A percentile compares a stretch with the other conserved stretches of the same genome.
Conservation (phyloP, 2,329 filamentous ascomycete genomes). For the Hortaea sp. region DNA sequence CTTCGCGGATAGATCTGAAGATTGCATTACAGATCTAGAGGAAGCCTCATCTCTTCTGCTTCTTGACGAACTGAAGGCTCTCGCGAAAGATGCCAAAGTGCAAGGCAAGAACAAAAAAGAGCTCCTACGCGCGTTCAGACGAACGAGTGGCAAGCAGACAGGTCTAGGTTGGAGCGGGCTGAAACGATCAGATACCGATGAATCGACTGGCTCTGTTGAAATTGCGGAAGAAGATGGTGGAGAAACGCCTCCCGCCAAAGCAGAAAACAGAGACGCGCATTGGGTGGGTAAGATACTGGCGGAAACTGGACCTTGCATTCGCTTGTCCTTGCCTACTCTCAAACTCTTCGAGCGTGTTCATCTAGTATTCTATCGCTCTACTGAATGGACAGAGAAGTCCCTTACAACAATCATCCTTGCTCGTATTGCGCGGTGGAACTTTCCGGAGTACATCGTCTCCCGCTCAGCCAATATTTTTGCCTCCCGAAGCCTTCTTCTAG, state of each 20-base stretch:
- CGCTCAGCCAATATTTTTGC: slow-evolving; percentile 82
- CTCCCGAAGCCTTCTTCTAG: slow-evolving; percentile 63
- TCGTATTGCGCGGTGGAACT: slow-evolving; percentile 77
- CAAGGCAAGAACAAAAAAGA: slow-evolving; percentile 83
- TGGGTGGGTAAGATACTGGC: slow-evolving; percentile 68
- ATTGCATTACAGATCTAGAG: slow-evolving; percentile 65
- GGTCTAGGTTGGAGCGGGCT: slow-evolving; percentile 61
- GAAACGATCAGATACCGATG: slow-evolving; percentile 52
- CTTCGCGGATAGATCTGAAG: slow-evolving; percentile 71
- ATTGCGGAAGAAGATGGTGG: slow-evolving; percentile 23
- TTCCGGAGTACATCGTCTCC: slow-evolving; percentile 82
- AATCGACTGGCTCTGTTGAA: slow-evolving; percentile 40
- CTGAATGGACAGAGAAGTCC: slow-evolving; percentile 95
- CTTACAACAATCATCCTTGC: slow-evolving; percentile 89
- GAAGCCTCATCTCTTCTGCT: slow-evolving; percentile 72
- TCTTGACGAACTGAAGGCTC: slow-evolving; percentile 74
- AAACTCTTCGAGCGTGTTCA: slow-evolving; percentile 90
- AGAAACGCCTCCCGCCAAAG: slow-evolving; percentile 31
- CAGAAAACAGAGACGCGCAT: slow-evolving; percentile 58
- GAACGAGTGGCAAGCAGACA: slow-evolving; percentile 62
- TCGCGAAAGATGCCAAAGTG: slow-evolving; percentile 80
- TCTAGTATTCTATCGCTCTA: slow-evolving; percentile 89
- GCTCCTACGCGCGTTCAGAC: slow-evolving; percentile 62
- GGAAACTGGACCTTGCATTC: slow-evolving; percentile 72
- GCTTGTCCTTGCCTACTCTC: slow-evolving; percentile 61